phyloP scores from a whole-genome alignment of 2,329 filamentous ascomycete genomes.

The Pseudogymnoascus sp. region DNA sequence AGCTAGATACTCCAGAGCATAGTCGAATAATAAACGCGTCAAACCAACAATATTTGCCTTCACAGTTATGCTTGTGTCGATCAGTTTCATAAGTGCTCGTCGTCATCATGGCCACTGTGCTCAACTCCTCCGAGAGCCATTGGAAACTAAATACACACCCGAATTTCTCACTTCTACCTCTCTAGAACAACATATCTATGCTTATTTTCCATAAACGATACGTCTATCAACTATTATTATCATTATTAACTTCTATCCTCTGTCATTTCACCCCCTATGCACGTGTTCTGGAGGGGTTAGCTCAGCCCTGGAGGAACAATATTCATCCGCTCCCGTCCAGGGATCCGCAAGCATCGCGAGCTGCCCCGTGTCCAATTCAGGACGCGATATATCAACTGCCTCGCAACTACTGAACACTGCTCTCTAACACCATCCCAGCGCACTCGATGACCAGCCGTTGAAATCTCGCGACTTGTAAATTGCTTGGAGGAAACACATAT shows the following conservation, averaged over 20 bases:
- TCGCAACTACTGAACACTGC: not conserved
- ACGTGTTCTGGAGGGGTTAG: not conserved
- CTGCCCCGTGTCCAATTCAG: constrained; percentile 11
- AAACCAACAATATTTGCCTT: not conserved
- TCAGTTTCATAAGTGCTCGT: not conserved
- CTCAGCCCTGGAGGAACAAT: not conserved
- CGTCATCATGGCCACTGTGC: not conserved
- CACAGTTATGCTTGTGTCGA: not conserved
- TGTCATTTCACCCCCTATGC: not conserved
- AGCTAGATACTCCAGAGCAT: constrained; percentile 6
- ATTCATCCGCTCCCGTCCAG: not conserved
- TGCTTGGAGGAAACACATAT: constrained; percentile 5
- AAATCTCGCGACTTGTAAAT: not conserved
- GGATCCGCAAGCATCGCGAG: constrained; percentile 1
- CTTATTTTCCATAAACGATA: not conserved
- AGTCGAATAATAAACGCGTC: constrained; percentile 1
- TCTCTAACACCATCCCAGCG: not conserved
- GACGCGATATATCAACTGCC: constrained; percentile 2
- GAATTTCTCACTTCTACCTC: not conserved
- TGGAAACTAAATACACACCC: not conserved
- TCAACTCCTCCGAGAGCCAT: not conserved
- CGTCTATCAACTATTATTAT: too few relatives aligned
- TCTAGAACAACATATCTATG: not conserved
- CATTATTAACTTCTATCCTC: not conserved
- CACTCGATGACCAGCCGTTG: constrained; percentile 7